Base-by-base conservation (phyloP, 108 stramenopile genomes). In the Skeletonema potamos region DNA sequence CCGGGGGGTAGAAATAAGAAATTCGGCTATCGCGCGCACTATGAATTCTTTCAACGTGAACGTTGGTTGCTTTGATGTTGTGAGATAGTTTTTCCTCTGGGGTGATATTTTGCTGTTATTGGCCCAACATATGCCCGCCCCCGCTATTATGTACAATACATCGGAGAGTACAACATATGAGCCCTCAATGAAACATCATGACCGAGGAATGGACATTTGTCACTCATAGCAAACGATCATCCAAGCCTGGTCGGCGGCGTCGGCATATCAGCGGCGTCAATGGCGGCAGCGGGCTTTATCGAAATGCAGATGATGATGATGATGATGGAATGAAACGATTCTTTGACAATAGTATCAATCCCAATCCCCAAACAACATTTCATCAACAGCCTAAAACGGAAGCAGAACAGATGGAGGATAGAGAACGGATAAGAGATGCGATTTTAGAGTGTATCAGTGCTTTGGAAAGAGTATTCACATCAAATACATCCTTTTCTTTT, bases 201-300 rank as follows among this genome's bases (percentile, higher is more conserved):
- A 30, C 70, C 0, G 70, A 71, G 4, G 66, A 68, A 63, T 76
- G 74, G 74, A 76, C 61, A 30, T 51, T 51, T 33, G 66, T 76
- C 17, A 46, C 70, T 27, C 61, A 34, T 13, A 27, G 36, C 15
- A 33, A 29, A 6, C 4, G 34, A 60, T 41, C 66, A 37, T 66
- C 66, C 29, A 36, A 43, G 33, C 68, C 36, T 2, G 54, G 56
- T 43, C 60, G 27, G 4, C 74, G n/a, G 48, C 54, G 55, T 24
- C 32, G 51, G 27, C 17, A 56, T 41, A 11, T 9, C 44, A 26
- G 28, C 54, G 28, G n/a, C 56, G 22, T 11, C 36, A 15, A 27
- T 30, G n/a, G 17, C 64, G 44, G 30, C 44, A 29, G 11, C n/a
- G 58, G 29, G 0, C 4, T 8, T 22, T n/a, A n/a, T n/a, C n/a